Base-by-base conservation (phyloP, 2,329 filamentous ascomycete species). In the Volutella citrinella region DNA sequence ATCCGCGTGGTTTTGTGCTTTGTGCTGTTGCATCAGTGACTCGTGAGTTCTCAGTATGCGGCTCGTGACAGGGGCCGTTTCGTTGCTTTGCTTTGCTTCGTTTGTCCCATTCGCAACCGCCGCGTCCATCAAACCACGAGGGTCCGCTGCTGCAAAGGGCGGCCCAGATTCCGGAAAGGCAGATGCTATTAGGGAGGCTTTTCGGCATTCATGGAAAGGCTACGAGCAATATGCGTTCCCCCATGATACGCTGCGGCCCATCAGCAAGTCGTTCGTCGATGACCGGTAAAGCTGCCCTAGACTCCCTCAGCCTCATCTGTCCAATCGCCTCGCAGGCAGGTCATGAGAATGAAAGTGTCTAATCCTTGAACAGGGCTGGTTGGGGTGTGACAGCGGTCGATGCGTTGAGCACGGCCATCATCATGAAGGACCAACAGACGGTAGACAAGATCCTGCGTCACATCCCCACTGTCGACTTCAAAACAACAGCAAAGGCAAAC, bases 351-450 rank as follows among this genome's bases (percentile, higher is more conserved):
- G 24, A 38, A 88, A 84, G 42, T 89, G 89, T 94, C 19, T n/a
- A 10, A 24, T 37, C 7, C 11, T 15, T 8, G 14, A 18, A 24
- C 38, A 90, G 86, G 42, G 90, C 90, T 53, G 82, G 79, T 34
- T 95, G 88, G 88, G 88, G 87, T 16, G 86, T 87, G 19, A 89
- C 82, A 25, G 85, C 87, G 1, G 74, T 93, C 11, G 88, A 95
- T 57, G 84, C 86, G 3, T 68, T 95, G 28, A 83, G 78, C 39
- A 94, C 88, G 0, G 87, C 87, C 7, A 68, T 90, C 30, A 61
- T 95, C 16, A 91, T 94, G 84, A 72, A 74, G 23, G 73, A 87
- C 27, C 64, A 69, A 18, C 68, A 80, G 12, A 78, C 86, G 16
- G 80, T 93, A 11, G 66, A 80, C 25, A 68, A 80, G 33, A 89